These are phyloP conservation scores for Tolypocladium guangdongense DNA, from an alignment of 2,329 filamentous ascomycete genomes.

Conservation along the genomic window DNA sequence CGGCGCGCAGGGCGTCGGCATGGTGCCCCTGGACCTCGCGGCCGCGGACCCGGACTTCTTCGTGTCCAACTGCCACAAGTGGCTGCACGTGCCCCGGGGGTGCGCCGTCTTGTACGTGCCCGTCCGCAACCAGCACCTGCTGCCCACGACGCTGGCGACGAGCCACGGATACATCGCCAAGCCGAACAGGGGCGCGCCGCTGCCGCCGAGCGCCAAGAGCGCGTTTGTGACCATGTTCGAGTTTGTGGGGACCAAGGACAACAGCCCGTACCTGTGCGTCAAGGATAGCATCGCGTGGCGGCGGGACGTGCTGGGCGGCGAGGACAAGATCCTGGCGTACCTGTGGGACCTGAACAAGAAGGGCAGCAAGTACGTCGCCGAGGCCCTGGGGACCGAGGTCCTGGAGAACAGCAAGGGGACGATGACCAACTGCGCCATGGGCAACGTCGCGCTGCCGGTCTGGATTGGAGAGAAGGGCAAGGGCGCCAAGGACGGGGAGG, in stretches of 20 bases:
- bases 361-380: slow-evolving; percentile 50
- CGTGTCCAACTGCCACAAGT: slow-evolving; percentile 81
- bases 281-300: slow-evolving; percentile 64
- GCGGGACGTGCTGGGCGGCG: slow-evolving; percentile 57
- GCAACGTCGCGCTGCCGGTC: slow-evolving; percentile 65
- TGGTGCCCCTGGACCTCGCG: slow-evolving; percentile 59
- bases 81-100: slow-evolving; percentile 71
- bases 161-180: slow-evolving; percentile 62
- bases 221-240: slow-evolving; percentile 62
- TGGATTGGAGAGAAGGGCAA: slow-evolving; percentile 15
- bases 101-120: slow-evolving; percentile 78
- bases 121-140: slow-evolving; percentile 59
- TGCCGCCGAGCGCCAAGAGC: slow-evolving; percentile 36
- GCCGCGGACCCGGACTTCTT: slow-evolving; percentile 73
- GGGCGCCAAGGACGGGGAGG: slow-evolving; percentile 15
- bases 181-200: slow-evolving; percentile 22
- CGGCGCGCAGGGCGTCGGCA: slow-evolving; percentile 75
- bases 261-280: slow-evolving; percentile 59
- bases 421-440: slow-evolving; percentile 56
- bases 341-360: slow-evolving; percentile 49
- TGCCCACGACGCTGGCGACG: slow-evolving; percentile 67
- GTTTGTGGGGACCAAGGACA: slow-evolving; percentile 67
- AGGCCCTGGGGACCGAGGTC: slow-evolving; percentile 56
- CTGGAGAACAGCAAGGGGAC: slow-evolving; percentile 55
- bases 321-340: slow-evolving; percentile 57